Evolutionary conservation across 768 basidiomycete genomes (phyloP).

Genomic region (Tricholoma sp.): DNA sequence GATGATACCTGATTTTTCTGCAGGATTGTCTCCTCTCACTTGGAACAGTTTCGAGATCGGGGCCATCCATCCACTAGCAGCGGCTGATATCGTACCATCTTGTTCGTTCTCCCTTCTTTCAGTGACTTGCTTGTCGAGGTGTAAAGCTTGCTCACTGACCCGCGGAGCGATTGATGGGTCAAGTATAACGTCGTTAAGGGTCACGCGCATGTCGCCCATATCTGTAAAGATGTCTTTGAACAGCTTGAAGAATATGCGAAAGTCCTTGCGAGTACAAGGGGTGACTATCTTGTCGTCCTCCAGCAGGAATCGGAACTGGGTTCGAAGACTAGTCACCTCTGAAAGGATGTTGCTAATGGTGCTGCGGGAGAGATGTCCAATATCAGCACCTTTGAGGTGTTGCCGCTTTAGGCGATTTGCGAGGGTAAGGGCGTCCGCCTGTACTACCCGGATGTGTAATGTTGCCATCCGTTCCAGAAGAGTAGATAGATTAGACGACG

Average conservation of each 20-base stretch:
- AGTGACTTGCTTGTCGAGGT: conserved; percentile 46
- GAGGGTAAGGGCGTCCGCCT: conserved; percentile 83
- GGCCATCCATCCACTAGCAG: conserved; percentile 69
- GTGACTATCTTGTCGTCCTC: conserved; percentile 70
- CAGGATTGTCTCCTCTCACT: conserved; percentile 18
- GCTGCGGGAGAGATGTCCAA: conserved; percentile 78
- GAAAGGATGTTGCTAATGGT: conserved; percentile 71
- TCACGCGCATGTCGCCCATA: conserved; percentile 73
- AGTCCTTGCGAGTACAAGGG: conserved; percentile 70
- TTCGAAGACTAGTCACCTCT: conserved; percentile 66
- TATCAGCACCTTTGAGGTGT: conserved; percentile 78
- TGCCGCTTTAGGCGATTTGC: conserved; percentile 90
- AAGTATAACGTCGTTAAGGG: conserved; percentile 85
- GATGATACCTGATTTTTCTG: conserved; percentile 12
- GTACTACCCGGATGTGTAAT: conserved; percentile 51
- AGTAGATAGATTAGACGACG: conserved; percentile 50
- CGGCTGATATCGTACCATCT: conserved; percentile 20
- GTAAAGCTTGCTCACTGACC: conserved; percentile 67
- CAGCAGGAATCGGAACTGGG: conserved; percentile 65
- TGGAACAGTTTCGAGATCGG: conserved; percentile 79
- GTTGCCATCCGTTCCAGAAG: conserved; percentile 60
- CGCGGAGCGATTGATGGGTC: conserved; percentile 74
- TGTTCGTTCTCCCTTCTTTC: conserved; percentile 32
- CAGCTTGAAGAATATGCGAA: conserved; percentile 76
- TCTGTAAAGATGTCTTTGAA: conserved; percentile 83